phyloP scores from a whole-genome alignment of 2,329 filamentous ascomycete species.

The Aspergillus hiratsukae region DNA sequence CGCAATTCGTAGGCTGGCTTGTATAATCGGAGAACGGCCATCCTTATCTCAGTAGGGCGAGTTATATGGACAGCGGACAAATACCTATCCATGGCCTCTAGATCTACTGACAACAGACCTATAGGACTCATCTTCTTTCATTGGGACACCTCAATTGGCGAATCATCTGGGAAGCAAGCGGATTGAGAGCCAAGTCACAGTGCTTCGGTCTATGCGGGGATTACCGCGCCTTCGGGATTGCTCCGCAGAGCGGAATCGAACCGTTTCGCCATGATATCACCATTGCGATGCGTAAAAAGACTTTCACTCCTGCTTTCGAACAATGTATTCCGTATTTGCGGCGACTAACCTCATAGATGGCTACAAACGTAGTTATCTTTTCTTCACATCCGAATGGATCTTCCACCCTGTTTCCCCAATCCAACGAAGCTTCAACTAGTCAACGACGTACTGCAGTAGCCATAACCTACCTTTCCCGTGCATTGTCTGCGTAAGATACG shows the following conservation, averaged over 20 bases:
- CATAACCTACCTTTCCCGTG: not conserved
- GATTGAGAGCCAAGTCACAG: too few species aligned
- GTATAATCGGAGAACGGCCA: too few species aligned
- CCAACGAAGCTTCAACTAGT: not conserved
- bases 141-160: not conserved
- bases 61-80: not conserved
- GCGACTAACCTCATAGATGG: not conserved
- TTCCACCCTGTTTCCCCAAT: not conserved
- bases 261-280: not conserved
- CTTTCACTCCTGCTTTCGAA: not conserved
- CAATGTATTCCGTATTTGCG: too few species aligned
- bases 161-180: not conserved
- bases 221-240: not conserved
- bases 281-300: not conserved
- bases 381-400: not conserved
- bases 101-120: not conserved
- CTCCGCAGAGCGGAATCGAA: not conserved
- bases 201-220: not conserved
- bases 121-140: not conserved
- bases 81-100: not conserved
- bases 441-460: not conserved
- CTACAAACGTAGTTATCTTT: not conserved
- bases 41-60: not conserved
- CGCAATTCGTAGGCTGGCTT: not conserved
- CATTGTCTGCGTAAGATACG: not conserved